Percentiles rank a stretch among this genome's conserved stretches.
These are phyloP conservation scores for Botrytis paeoniae DNA, from an alignment of 2,329 filamentous ascomycete species.

Conservation along the genomic window DNA sequence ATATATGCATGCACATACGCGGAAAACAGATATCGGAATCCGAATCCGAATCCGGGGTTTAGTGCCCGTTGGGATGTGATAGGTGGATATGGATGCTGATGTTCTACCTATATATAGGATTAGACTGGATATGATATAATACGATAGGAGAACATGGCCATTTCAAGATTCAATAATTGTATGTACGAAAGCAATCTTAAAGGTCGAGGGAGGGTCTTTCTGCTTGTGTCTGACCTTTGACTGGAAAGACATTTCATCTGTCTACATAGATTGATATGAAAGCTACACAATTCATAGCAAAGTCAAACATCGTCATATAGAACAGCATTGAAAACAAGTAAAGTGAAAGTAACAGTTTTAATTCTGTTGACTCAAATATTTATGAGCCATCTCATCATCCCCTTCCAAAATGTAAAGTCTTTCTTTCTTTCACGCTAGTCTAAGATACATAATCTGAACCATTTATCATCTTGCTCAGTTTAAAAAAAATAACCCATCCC, in stretches of 20 bases:
- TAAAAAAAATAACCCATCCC: neutral
- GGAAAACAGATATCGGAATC: neutral
- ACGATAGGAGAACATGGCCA: neutral
- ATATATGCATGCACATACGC: too few species aligned
- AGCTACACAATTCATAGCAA: neutral
- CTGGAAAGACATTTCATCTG: too few species aligned
- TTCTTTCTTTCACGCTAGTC: neutral
- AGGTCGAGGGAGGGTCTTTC: neutral
- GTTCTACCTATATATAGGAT: neutral
- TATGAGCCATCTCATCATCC: neutral
- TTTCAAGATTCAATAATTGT: neutral
- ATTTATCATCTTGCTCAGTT: neutral
- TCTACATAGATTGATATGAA: neutral
- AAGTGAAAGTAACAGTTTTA: neutral
- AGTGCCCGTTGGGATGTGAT: neutral
- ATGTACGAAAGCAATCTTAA: neutral
- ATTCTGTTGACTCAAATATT: neutral
- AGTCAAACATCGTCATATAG: neutral
- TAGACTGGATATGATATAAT: too few species aligned
- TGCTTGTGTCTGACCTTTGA: neutral
- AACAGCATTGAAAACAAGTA: fast-evolving
- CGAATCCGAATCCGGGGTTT: neutral
- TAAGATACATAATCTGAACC: constrained; percentile 7
- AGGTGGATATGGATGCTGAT: neutral
- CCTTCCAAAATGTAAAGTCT: neutral